Conservation (phyloP, 139 green algal species). For the Coelastrella sp. region DNA sequence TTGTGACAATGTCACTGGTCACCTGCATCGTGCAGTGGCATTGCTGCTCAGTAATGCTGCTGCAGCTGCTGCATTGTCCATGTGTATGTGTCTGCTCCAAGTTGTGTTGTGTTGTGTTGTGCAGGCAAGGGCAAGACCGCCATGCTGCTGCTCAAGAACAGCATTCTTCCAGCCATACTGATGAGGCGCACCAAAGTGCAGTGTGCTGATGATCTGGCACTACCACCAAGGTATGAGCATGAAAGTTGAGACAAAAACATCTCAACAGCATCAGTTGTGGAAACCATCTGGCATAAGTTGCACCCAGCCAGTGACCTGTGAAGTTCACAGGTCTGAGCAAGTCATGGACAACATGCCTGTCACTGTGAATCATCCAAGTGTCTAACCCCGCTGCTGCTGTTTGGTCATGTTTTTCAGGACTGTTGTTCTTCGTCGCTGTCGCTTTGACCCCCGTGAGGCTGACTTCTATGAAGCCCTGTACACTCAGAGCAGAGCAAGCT, state of each 20-base stretch:
- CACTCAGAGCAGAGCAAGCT: constrained; percentile 87
- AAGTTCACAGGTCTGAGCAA: too few species aligned
- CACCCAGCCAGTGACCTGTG: too few species aligned
- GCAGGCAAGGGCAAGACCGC: constrained; percentile 53
- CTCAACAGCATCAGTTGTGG: too few species aligned
- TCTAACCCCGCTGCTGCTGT: too few species aligned
- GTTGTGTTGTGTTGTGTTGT: too few species aligned
- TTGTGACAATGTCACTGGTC: too few species aligned
- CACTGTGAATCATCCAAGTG: too few species aligned
- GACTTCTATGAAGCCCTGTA: constrained; percentile 95
- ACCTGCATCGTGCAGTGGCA: too few species aligned
- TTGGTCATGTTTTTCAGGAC: constrained; percentile 50
- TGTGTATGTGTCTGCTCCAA: background rate
- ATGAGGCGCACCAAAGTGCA: constrained; percentile 94
- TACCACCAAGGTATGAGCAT: constrained; percentile 76
- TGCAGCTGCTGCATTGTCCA: background rate
- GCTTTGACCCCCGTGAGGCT: constrained; percentile 84
- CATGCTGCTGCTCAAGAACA: constrained; percentile 80
- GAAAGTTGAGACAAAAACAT: background rate
- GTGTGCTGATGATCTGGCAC: constrained; percentile 90
- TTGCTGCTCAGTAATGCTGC: too few species aligned
- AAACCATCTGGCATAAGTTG: too few species aligned
- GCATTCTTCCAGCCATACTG: constrained; percentile 78
- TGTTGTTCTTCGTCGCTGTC: constrained; percentile 74
- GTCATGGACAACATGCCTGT: too few species aligned